These are phyloP conservation scores for Vaccinium corymbosum DNA, from an alignment of 148 eudicot genomes.

Conservation along the genomic window DNA sequence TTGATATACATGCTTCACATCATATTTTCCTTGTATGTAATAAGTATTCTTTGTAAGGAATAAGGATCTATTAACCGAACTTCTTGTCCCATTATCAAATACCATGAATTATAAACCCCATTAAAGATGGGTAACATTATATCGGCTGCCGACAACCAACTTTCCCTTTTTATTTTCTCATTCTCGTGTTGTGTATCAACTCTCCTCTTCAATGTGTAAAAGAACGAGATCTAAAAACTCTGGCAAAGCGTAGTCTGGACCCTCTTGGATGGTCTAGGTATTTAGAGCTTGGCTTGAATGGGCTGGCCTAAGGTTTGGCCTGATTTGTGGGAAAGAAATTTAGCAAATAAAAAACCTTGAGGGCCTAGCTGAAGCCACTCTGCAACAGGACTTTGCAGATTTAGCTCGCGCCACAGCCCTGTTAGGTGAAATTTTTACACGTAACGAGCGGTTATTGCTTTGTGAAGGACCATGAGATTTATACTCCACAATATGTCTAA, in stretches of 20 bases:
- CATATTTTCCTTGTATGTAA: neutral
- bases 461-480: neutral
- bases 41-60: neutral
- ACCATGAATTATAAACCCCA: neutral
- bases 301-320: neutral
- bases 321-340: neutral
- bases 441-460: neutral
- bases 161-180: neutral
- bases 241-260: neutral
- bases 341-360: neutral
- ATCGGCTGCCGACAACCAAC: neutral
- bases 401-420: neutral
- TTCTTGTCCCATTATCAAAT: neutral
- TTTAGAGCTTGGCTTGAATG: neutral
- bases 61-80: neutral
- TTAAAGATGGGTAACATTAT: neutral
- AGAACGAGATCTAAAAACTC: neutral
- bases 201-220: neutral
- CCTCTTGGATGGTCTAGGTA: neutral
- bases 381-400: neutral
- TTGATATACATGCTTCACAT: neutral
- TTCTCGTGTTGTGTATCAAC: neutral
- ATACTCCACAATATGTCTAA: neutral
- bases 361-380: neutral
- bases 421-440: neutral